A percentile compares a stretch with the other conserved stretches of the same genome.
These are phyloP conservation scores for Nothophoma quercina DNA, from an alignment of 2,329 filamentous ascomycete genomes.

Conservation along the genomic window DNA sequence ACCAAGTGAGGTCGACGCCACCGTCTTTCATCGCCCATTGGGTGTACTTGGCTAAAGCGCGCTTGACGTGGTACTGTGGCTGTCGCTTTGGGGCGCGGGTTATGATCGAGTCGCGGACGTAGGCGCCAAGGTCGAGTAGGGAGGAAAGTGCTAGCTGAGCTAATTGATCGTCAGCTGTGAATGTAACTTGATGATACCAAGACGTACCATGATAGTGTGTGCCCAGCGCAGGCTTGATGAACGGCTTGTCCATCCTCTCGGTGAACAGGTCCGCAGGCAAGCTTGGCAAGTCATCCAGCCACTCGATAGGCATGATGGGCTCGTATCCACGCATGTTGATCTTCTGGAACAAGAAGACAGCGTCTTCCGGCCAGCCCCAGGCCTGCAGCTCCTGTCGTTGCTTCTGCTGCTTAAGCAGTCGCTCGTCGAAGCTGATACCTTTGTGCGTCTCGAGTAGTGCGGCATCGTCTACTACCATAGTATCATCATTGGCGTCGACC, in stretches of 20 bases:
- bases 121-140: constrained; percentile 60
- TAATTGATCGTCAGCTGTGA: constrained; percentile 28
- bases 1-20: constrained; percentile 47
- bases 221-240: constrained; percentile 55
- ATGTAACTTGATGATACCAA: too few relatives aligned
- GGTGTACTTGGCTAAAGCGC: constrained; percentile 57
- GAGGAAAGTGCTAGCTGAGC: constrained; percentile 60
- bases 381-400: constrained; percentile 46
- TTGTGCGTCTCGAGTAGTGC: constrained; percentile 37
- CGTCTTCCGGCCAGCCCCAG: constrained; percentile 60
- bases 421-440: constrained; percentile 33
- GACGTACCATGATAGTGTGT: constrained; percentile 57
- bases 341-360: constrained; percentile 61
- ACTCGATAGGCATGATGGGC: constrained; percentile 60
- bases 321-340: constrained; percentile 64
- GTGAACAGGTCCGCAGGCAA: constrained; percentile 63
- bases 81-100: constrained; percentile 47
- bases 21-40: constrained; percentile 63
- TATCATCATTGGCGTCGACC: constrained; percentile 49
- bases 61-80: constrained; percentile 50
- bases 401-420: constrained; percentile 20
- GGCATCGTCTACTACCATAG: constrained; percentile 44
- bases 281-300: constrained; percentile 62
- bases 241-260: constrained; percentile 50
- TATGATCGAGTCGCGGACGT: constrained; percentile 59